phyloP scores from a whole-genome alignment of 1,139 yeast genomes.

The Yarrowia galli region DNA sequence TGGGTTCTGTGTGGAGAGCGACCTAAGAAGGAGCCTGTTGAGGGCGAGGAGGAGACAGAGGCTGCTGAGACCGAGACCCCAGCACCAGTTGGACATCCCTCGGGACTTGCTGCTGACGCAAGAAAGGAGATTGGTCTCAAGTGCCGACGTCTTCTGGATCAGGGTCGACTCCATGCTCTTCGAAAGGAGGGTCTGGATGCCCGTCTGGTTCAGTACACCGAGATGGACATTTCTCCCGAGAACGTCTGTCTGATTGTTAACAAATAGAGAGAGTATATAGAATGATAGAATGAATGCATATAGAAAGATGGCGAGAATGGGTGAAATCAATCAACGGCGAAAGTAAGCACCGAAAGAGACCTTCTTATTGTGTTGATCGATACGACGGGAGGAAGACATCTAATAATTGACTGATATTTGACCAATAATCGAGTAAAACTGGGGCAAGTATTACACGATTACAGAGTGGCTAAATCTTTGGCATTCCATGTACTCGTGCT shows the following conservation, averaged over 20 bases:
- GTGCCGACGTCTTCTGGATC: slow-evolving; percentile 76
- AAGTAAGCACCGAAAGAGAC: not conserved
- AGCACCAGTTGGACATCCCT: slow-evolving; percentile 50
- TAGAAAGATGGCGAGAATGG: not conserved
- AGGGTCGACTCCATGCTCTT: slow-evolving; percentile 62
- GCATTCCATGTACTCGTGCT: too few relatives aligned
- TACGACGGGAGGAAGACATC: too few relatives aligned
- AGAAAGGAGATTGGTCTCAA: slow-evolving; percentile 66
- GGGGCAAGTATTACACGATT: too few relatives aligned
- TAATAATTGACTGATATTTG: too few relatives aligned
- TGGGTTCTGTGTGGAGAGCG: slow-evolving; percentile 85
- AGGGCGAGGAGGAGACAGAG: slow-evolving; percentile 47
- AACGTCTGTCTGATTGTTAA: slow-evolving; percentile 64
- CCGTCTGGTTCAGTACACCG: slow-evolving; percentile 66
- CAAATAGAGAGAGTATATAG: slow-evolving; percentile 7
- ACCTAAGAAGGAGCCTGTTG: slow-evolving; percentile 52
- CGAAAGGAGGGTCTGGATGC: slow-evolving; percentile 53
- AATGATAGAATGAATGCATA: not conserved
- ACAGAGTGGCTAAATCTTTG: too few relatives aligned
- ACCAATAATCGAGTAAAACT: too few relatives aligned
- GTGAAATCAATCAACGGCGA: too few relatives aligned
- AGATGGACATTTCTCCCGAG: slow-evolving; percentile 67
- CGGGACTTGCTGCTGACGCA: slow-evolving; percentile 56
- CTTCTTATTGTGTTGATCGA: not conserved
- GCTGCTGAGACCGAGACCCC: slow-evolving; percentile 31